Evolutionary conservation across 2,329 filamentous ascomycete genomes (phyloP).

Genomic region (Penicillium sp.): DNA sequence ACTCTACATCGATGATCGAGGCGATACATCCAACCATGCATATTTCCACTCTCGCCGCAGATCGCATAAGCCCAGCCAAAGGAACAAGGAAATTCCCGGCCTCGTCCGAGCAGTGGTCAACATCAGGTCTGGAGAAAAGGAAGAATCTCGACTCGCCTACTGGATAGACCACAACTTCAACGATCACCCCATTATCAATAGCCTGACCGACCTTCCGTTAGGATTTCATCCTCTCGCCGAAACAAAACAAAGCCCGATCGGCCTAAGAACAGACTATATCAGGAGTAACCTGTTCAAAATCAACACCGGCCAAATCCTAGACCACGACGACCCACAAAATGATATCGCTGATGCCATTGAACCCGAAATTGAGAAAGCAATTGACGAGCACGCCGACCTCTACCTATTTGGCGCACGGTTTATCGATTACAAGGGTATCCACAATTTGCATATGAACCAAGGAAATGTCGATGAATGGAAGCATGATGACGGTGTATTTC

Average conservation of each 20-base stretch:
- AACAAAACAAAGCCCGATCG: background rate
- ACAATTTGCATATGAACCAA: background rate
- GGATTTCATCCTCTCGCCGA: background rate
- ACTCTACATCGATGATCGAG: background rate
- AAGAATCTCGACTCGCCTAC: background rate
- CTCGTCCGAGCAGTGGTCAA: background rate
- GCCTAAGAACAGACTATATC: background rate
- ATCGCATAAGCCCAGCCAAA: background rate
- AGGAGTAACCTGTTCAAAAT: background rate
- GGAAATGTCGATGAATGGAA: background rate
- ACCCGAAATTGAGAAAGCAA: background rate
- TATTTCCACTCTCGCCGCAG: background rate
- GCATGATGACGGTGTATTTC: background rate
- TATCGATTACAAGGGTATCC: background rate
- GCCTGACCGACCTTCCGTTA: background rate
- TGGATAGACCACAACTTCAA: background rate
- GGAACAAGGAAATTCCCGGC: background rate
- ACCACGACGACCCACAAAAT: background rate
- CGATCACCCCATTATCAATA: background rate
- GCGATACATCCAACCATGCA: background rate
- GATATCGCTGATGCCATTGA: background rate
- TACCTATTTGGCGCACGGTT: background rate
- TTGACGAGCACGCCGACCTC: background rate
- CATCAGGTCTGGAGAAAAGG: background rate
- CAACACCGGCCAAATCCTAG: background rate